phyloP scores from a whole-genome alignment of 257 asterid genomes.

The Fraxinus quadrangulata region DNA sequence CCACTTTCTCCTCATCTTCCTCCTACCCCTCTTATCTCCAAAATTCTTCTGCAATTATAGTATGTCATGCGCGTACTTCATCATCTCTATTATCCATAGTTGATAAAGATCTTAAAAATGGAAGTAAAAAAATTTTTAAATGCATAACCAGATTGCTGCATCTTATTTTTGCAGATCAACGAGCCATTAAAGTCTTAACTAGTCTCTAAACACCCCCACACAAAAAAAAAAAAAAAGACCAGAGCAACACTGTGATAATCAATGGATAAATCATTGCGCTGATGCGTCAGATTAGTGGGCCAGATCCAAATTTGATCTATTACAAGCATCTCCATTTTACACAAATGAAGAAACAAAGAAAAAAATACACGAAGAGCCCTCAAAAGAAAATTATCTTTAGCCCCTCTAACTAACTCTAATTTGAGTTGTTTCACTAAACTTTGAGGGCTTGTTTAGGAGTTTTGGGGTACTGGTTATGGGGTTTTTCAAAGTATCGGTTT shows the following conservation, averaged over 20 bases:
- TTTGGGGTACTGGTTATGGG: no score
- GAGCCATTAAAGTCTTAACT: not conserved
- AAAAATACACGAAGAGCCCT: not conserved
- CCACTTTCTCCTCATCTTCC: not conserved
- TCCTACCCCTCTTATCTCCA: not conserved
- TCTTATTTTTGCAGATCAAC: not conserved
- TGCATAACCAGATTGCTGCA: not conserved
- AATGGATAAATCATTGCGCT: not conserved
- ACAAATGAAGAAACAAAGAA: not conserved
- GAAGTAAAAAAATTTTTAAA: not conserved
- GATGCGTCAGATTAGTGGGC: not conserved
- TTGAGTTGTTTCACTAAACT: not conserved
- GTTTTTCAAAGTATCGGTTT: no score
- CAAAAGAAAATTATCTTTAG: not conserved
- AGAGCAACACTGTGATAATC: not conserved
- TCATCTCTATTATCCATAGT: not conserved
- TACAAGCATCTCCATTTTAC: not conserved
- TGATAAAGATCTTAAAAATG: not conserved
- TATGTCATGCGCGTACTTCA: not conserved
- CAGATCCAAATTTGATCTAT: not conserved
- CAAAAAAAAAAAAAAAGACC: not conserved
- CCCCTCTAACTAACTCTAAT: not conserved
- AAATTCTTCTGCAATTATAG: slow-evolving; percentile 1
- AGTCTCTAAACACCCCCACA: not conserved
- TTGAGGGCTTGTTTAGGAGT: not conserved